phyloP scores from a whole-genome alignment of 225 moss, liverwort and hornwort genomes.

The Physcomitrium patens region DNA sequence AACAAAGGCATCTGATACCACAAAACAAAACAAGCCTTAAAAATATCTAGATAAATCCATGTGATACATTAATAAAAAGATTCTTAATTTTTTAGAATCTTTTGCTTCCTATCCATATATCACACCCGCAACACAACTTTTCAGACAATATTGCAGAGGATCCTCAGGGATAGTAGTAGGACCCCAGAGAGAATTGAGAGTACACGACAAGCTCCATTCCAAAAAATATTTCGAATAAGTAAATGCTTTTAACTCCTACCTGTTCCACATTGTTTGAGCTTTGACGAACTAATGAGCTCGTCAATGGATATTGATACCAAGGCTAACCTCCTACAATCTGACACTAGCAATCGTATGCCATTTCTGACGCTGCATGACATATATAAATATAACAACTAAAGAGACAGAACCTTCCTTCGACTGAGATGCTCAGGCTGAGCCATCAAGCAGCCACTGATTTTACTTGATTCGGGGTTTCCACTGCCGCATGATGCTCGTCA shows the following conservation, averaged over 20 bases:
- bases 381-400: constrained; percentile 11
- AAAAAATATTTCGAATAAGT: constrained; percentile 30
- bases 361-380: constrained; percentile 12
- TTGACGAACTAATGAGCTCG: constrained; percentile 26
- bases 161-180: too few species aligned
- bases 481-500: constrained; percentile 37
- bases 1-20: too few species aligned
- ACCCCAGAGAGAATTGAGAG: too few species aligned
- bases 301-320: constrained; percentile 24
- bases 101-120: too few species aligned
- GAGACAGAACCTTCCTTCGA: constrained; percentile 14
- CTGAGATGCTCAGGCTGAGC: background rate
- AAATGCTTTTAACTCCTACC: constrained; percentile 33
- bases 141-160: too few species aligned
- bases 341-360: constrained; percentile 26
- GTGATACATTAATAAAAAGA: too few species aligned
- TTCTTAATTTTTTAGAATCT: too few species aligned
- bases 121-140: too few species aligned
- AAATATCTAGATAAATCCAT: too few species aligned
- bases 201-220: constrained; percentile 13
- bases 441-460: constrained; percentile 44
- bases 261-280: constrained; percentile 25
- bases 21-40: too few species aligned
- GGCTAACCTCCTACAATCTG: constrained; percentile 25
- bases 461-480: constrained; percentile 26